phyloP scores from a whole-genome alignment of 345 rosid genomes.

The Erucastrum elatum region DNA sequence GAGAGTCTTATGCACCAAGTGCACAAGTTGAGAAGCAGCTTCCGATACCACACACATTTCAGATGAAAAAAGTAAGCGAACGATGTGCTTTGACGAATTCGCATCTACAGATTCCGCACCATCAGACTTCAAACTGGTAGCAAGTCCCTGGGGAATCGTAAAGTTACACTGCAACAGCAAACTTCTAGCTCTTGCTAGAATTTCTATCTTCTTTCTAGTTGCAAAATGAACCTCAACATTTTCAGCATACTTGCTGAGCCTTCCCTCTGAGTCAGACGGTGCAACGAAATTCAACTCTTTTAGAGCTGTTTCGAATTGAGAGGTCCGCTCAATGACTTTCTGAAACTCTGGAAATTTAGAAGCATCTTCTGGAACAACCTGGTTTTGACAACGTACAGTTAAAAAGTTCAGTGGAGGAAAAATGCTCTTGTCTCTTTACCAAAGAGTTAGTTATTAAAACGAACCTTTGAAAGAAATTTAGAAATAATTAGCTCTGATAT shows the following conservation, averaged over 20 bases:
- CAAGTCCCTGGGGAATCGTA: constrained; percentile 67
- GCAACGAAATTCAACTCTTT: constrained; percentile 72
- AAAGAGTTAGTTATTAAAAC: constrained; percentile 16
- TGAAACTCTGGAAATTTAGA: constrained; percentile 85
- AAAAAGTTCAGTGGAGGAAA: constrained; percentile 9
- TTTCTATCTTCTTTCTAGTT: constrained; percentile 73
- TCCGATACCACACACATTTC: constrained; percentile 78
- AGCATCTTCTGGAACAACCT: constrained; percentile 97
- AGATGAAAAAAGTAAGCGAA: constrained; percentile 73
- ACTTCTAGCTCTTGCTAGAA: constrained; percentile 83
- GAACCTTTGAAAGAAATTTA: constrained; percentile 86
- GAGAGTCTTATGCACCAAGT: constrained; percentile 78
- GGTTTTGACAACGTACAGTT: constrained; percentile 21
- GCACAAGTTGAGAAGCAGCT: constrained; percentile 83
- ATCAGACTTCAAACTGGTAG: constrained; percentile 38
- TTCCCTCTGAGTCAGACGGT: constrained; percentile 65
- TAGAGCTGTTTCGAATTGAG: constrained; percentile 70
- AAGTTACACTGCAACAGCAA: constrained; percentile 78
- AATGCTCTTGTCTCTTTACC: neutral
- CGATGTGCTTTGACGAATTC: constrained; percentile 53
- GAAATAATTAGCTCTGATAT: constrained; percentile 83
- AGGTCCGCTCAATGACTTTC: constrained; percentile 60
- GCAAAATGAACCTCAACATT: constrained; percentile 99
- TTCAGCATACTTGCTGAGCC: constrained; percentile 79
- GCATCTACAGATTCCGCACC: constrained; percentile 29